phyloP scores from a whole-genome alignment of 495 filamentous ascomycete species.

The Jackrogersella minutella region DNA sequence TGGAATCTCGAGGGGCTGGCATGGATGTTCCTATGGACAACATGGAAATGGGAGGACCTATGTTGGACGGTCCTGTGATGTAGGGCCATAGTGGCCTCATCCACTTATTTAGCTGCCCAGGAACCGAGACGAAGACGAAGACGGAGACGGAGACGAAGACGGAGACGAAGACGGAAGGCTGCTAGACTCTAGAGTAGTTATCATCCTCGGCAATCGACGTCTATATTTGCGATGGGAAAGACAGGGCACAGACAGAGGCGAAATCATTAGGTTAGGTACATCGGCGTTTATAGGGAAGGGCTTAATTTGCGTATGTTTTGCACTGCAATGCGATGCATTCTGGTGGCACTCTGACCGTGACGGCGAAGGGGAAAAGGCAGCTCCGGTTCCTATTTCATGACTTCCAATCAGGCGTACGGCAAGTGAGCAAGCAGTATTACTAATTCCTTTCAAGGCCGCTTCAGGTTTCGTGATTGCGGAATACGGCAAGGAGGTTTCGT shows the following conservation, averaged over 20 bases:
- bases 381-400: conserved; percentile 14
- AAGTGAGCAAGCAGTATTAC: conserved; percentile 35
- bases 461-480: conserved; percentile 18
- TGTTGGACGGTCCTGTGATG: conserved; percentile 41
- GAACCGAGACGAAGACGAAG: no score
- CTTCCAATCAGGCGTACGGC: conserved; percentile 30
- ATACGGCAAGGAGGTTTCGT: conserved; percentile 2
- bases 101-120: no score
- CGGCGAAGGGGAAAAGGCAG: conserved; percentile 8
- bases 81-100: conserved; percentile 15
- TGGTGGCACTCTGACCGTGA: conserved; percentile 19
- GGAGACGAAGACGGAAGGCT: background rate
- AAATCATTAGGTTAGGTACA: background rate
- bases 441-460: conserved; percentile 22
- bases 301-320: conserved; percentile 23
- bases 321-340: conserved; percentile 19
- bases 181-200: background rate
- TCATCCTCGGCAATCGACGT: background rate
- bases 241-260: conserved; percentile 8
- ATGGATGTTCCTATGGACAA: conserved; percentile 59
- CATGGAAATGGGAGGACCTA: conserved; percentile 48
- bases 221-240: background rate
- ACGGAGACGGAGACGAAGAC: no score
- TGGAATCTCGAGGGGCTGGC: conserved; percentile 50
- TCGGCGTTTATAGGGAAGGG: conserved; percentile 29